Conservation (phyloP, 768 basidiomycete genomes). For the Podaxis sp. region DNA sequence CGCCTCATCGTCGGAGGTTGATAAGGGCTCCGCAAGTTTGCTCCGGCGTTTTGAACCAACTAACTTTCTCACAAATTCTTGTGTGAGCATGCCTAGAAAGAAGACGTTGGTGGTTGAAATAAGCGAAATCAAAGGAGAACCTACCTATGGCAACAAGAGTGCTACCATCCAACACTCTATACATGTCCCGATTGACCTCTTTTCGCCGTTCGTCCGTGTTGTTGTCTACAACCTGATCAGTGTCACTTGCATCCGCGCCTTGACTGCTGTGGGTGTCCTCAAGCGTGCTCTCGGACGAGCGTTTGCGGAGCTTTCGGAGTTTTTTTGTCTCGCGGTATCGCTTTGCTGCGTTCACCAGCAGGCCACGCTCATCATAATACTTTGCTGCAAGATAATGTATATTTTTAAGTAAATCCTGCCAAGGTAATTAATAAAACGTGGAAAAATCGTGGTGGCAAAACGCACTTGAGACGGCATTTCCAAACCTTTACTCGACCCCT, state of each 20-base stretch:
- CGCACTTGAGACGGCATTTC: slow-evolving; percentile 4
- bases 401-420: slow-evolving; percentile 45
- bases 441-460: slow-evolving; percentile 4
- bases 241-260: slow-evolving; percentile 6
- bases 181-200: slow-evolving; percentile 55
- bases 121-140: slow-evolving; percentile 13
- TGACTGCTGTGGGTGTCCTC: slow-evolving; percentile 14
- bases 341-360: slow-evolving; percentile 48
- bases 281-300: not conserved
- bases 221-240: slow-evolving; percentile 6
- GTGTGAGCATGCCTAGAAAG: slow-evolving; percentile 57
- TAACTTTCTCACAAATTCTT: slow-evolving; percentile 52
- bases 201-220: slow-evolving; percentile 16
- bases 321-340: slow-evolving; percentile 42
- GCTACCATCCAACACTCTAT: slow-evolving; percentile 68
- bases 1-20: slow-evolving; percentile 12
- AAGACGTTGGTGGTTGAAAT: not conserved
- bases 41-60: slow-evolving; percentile 17
- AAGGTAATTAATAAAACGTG: slow-evolving; percentile 7
- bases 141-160: slow-evolving; percentile 69
- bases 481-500: not conserved
- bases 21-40: not conserved
- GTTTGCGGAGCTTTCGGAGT: slow-evolving; percentile 16
- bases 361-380: slow-evolving; percentile 60
- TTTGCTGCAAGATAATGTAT: slow-evolving; percentile 42